phyloP scores from a whole-genome alignment of 2,329 filamentous ascomycete genomes.

The Paraphaeosphaeria minitans region DNA sequence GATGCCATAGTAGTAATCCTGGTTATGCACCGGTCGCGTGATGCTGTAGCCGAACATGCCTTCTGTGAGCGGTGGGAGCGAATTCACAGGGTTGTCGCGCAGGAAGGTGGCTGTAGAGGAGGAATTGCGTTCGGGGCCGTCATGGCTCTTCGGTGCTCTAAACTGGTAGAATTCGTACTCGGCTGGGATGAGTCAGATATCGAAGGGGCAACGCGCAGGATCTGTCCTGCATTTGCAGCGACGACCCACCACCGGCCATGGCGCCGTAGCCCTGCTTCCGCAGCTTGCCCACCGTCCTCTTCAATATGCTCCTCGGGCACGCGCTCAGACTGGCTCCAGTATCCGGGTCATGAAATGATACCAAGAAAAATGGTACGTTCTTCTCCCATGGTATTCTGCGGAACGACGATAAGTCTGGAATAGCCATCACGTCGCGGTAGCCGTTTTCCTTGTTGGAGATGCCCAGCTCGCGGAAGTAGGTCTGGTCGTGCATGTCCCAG shows the following conservation, averaged over 20 bases:
- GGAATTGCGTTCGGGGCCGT: conserved; percentile 61
- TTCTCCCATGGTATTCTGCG: conserved; percentile 90
- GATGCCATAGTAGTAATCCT: conserved; percentile 89
- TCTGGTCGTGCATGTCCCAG: conserved; percentile 96
- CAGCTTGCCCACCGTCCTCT: conserved; percentile 69
- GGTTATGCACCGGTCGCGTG: conserved; percentile 84
- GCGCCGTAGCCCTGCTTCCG: conserved; percentile 73
- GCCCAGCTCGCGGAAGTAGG: conserved; percentile 81
- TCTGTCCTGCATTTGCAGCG: conserved; percentile 11
- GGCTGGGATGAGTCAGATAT: conserved; percentile 57
- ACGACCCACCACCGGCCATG: conserved; percentile 80
- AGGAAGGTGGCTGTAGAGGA: conserved; percentile 77
- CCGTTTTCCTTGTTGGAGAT: conserved; percentile 92
- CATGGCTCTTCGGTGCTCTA: conserved; percentile 63
- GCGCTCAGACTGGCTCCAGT: conserved; percentile 72
- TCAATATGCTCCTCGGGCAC: conserved; percentile 78
- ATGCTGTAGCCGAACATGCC: conserved; percentile 97
- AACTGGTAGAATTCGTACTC: conserved; percentile 98
- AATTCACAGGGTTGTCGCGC: conserved; percentile 70
- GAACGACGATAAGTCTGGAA: conserved; percentile 78
- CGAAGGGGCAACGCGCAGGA: conserved; percentile 22
- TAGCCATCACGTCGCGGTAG: conserved; percentile 82
- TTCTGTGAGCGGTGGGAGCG: conserved; percentile 81
- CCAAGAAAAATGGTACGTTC: conserved; percentile 81
- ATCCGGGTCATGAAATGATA: conserved; percentile 84